phyloP scores from a whole-genome alignment of 495 filamentous ascomycete genomes.

The Lophiotrema nucula region DNA sequence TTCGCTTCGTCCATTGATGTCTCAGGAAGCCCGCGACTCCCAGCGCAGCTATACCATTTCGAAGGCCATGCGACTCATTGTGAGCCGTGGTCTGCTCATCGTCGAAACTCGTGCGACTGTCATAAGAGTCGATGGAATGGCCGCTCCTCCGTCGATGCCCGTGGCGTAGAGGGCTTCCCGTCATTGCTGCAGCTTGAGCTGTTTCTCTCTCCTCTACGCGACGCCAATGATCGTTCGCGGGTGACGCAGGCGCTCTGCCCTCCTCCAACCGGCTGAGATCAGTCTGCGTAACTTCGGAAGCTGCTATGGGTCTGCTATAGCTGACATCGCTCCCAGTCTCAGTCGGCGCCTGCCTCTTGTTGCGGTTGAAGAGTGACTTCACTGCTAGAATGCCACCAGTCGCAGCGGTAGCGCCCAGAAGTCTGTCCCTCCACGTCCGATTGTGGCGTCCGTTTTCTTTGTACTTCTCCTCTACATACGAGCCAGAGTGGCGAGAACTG shows the following conservation, averaged over 20 bases:
- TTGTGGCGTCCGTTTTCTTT: conserved; percentile 31
- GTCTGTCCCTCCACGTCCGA: conserved; percentile 55
- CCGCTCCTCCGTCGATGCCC: conserved; percentile 40
- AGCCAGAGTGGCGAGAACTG: conserved; percentile 32
- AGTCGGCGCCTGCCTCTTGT: conserved; percentile 50
- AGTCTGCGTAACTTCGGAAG: conserved; percentile 37
- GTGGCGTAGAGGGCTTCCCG: conserved; percentile 27
- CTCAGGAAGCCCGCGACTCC: conserved; percentile 64
- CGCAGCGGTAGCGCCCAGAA: conserved; percentile 66
- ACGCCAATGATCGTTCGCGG: conserved; percentile 40
- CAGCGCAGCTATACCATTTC: conserved; percentile 65
- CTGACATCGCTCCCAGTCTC: conserved; percentile 53
- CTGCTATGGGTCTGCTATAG: conserved; percentile 37
- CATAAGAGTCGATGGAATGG: conserved; percentile 40
- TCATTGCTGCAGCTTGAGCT: conserved; percentile 35
- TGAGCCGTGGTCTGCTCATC: conserved; percentile 27
- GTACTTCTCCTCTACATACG: conserved; percentile 37
- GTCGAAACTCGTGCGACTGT: conserved; percentile 36
- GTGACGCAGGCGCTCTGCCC: conserved; percentile 41
- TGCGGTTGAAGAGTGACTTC: conserved; percentile 61
- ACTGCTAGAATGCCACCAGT: conserved; percentile 64
- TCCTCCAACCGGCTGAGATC: conserved; percentile 44
- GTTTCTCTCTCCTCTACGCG: conserved; percentile 42
- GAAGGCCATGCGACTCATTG: conserved; percentile 50
- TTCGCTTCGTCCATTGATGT: conserved; percentile 62